Percentiles rank a stretch among this genome's conserved stretches.
phyloP scores from a whole-genome alignment of 116 monocot genomes.

The Cymodocea nodosa region DNA sequence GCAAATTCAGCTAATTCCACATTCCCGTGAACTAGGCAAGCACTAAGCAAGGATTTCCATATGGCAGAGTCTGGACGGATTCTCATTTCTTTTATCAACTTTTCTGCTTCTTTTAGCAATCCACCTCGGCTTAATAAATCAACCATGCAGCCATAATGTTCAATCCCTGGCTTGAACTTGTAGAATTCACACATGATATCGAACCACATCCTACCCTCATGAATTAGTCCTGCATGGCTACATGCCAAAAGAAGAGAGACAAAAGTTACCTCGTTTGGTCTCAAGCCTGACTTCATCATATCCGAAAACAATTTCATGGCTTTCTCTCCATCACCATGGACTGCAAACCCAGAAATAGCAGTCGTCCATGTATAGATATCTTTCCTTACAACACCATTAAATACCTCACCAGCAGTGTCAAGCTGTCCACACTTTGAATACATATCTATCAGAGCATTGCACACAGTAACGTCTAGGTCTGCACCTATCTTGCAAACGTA shows the following conservation, averaged over 20 bases:
- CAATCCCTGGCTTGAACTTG: constrained; percentile 20
- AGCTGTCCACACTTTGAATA: constrained; percentile 54
- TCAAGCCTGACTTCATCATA: constrained; percentile 23
- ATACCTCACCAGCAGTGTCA: constrained; percentile 22
- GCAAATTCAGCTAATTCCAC: constrained; percentile 38
- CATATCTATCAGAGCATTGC: constrained; percentile 65
- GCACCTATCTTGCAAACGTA: constrained; percentile 26
- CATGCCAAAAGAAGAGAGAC: constrained; percentile 50
- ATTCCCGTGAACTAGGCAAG: constrained; percentile 45
- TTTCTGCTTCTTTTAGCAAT: constrained; percentile 27
- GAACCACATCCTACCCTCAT: constrained; percentile 48
- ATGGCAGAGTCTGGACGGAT: constrained; percentile 41
- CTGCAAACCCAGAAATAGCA: constrained; percentile 52
- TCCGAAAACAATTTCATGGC: constrained; percentile 28
- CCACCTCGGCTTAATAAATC: constrained; percentile 56
- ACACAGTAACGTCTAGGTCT: too few species aligned
- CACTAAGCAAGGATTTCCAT: constrained; percentile 67
- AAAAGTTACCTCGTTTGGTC: constrained; percentile 53
- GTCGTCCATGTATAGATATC: constrained; percentile 75
- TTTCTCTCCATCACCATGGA: constrained; percentile 32
- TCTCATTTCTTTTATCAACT: constrained; percentile 35
- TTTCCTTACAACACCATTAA: constrained; percentile 14
- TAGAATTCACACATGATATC: constrained; percentile 22
- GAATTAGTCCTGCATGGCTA: constrained; percentile 49
- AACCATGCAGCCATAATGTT: constrained; percentile 72